Base-by-base conservation (phyloP, 805 yeast species). In the Spathaspora boniae region DNA sequence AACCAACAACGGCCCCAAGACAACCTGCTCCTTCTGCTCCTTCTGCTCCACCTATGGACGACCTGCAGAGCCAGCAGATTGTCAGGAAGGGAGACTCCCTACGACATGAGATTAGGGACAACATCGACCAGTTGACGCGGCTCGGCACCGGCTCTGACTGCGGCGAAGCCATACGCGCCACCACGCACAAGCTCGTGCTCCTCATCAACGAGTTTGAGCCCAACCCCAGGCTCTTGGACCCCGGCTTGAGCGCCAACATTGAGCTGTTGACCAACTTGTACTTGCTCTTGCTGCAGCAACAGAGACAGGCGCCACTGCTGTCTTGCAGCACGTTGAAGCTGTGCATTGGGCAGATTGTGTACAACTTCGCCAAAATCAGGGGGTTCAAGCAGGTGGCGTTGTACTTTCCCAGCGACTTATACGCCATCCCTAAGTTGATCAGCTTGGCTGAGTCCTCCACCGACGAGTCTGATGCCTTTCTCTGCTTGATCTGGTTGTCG, bases 401-500 rank as follows among this genome's bases (percentile, higher is more conserved):
- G 39, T 75, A 74, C 55, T 68, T 86, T 33, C 67, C 80, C 2
- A 76, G 82, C 19, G 80, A 83, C 35, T 73, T 83, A 2, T 59
- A 66, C 37, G 47, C 74, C 11, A 53, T 86, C 5, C 64, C 69
- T 0, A 38, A 44, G 3, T 74, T n/a, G 14, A 27, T 56, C 16
- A 37, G 19, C 2, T 30, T 39, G 7, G 41, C 42, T 8, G 8
- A 29, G 5, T 16, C 16, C 4, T 20, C 26, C 1, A 50, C 36
- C n/a, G 38, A 42, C 23, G 62, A 53, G 19, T 46, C 45, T 36
- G 65, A 61, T 34, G 35, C 41, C 1, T 63, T 60, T 38, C 31
- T 80, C 8, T 50, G 78, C 27, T 56, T 87, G 6, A 61, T 83
- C 3, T 89, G 96, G 95, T 65, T 86, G 7, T 71, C 82, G 0